Conservation (phyloP, 2,329 filamentous ascomycete genomes). For the Alternaria rosae region DNA sequence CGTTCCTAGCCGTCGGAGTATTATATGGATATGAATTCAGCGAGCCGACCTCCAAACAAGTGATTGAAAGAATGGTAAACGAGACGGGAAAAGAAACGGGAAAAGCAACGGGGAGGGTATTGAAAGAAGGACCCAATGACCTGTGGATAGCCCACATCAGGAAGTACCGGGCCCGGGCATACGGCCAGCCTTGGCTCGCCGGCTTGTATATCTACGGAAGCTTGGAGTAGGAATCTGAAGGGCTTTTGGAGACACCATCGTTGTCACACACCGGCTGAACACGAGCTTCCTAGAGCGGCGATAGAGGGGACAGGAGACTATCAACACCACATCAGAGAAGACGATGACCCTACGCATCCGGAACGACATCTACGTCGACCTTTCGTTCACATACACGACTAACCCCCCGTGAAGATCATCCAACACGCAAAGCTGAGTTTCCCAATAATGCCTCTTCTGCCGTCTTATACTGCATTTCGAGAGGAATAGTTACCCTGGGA, state of each 20-base stretch:
- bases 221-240: not conserved
- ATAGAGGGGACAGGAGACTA: not conserved
- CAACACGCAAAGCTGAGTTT: not conserved
- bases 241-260: not conserved
- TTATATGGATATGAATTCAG: not conserved
- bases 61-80: not conserved
- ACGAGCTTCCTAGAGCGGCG: not conserved
- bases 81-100: not conserved
- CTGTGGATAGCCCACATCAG: no score
- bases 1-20: not conserved
- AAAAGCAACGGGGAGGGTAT: not conserved
- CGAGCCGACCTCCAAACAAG: not conserved
- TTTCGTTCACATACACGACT: not conserved
- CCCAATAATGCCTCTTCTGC: not conserved
- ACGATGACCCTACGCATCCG: not conserved
- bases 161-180: not conserved
- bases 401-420: not conserved
- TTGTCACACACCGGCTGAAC: not conserved
- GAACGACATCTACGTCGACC: not conserved
- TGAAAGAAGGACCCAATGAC: not conserved
- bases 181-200: not conserved
- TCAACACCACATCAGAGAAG: not conserved
- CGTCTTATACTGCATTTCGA: not conserved
- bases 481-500: not conserved
- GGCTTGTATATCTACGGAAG: not conserved